Percentiles rank a stretch among this genome's conserved stretches.
phyloP scores from a whole-genome alignment of 495 filamentous ascomycete species.

The Sphaerosporella brunnea region DNA sequence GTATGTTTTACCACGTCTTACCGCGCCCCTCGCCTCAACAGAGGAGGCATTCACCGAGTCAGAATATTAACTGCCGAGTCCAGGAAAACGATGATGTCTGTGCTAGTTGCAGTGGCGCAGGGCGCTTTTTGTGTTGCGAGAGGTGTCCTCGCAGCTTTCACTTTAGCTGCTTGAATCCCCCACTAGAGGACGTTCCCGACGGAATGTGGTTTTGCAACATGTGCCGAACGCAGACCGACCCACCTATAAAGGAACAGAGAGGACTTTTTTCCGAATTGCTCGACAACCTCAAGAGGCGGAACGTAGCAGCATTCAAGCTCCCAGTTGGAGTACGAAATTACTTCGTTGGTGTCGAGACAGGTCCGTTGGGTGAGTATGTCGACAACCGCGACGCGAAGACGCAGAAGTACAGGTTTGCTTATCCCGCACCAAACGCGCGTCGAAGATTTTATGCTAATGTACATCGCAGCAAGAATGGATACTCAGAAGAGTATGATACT shows the following conservation, averaged over 20 bases:
- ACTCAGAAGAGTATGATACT: slow-evolving; percentile 49
- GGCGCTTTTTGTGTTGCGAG: slow-evolving; percentile 83
- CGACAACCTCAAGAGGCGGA: slow-evolving; percentile 40
- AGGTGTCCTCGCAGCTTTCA: slow-evolving; percentile 76
- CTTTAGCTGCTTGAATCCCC: slow-evolving; percentile 66
- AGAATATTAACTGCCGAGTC: slow-evolving; percentile 3
- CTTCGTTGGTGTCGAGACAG: slow-evolving; percentile 57
- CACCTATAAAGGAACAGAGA: slow-evolving; percentile 28
- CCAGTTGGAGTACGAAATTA: slow-evolving; percentile 49
- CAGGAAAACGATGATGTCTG: slow-evolving; percentile 80
- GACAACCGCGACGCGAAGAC: slow-evolving; percentile 31
- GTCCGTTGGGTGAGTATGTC: slow-evolving; percentile 60
- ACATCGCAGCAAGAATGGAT: slow-evolving; percentile 37
- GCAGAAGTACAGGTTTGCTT: slow-evolving; percentile 14
- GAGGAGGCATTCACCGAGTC: slow-evolving; percentile 8
- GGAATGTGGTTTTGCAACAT: slow-evolving; percentile 71
- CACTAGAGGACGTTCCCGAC: slow-evolving; percentile 46
- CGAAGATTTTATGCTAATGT: background rate
- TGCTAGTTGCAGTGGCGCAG: slow-evolving; percentile 58
- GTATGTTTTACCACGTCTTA: slow-evolving; percentile 10
- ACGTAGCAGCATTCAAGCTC: slow-evolving; percentile 55
- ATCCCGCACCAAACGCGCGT: slow-evolving; percentile 5
- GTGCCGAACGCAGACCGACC: slow-evolving; percentile 35
- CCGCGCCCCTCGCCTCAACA: background rate
- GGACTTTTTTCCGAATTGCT: slow-evolving; percentile 43